Evolutionary conservation across 2,329 filamentous ascomycete genomes (phyloP).

Genomic region (Fusarium vanettenii): DNA sequence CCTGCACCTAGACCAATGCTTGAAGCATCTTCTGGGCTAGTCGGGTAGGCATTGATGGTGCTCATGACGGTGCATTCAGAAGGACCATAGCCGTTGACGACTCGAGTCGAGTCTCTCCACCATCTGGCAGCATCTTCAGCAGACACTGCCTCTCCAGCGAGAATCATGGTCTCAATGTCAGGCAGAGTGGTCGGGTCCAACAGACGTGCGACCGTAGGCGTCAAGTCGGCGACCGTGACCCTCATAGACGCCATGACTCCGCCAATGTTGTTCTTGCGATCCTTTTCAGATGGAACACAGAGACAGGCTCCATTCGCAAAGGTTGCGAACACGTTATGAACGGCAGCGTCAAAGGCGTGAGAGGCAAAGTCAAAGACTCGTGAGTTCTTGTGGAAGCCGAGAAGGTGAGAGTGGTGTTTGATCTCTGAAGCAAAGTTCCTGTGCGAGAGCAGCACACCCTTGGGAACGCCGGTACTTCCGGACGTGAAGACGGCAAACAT

Average conservation of each 20-base stretch:
- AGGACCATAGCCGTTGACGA: slow-evolving; percentile 18
- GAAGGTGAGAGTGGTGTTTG: background rate
- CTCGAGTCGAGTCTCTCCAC: background rate
- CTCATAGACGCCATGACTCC: background rate
- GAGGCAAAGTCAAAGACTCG: background rate
- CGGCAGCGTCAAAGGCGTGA: background rate
- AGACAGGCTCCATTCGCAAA: slow-evolving; percentile 52
- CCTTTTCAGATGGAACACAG: slow-evolving; percentile 18
- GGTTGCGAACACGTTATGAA: slow-evolving; percentile 42
- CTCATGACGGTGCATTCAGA: slow-evolving; percentile 11
- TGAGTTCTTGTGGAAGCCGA: background rate
- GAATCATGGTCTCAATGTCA: slow-evolving; percentile 9
- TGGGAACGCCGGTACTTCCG: slow-evolving; percentile 30
- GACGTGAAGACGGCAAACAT: slow-evolving; percentile 44
- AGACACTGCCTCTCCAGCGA: slow-evolving; percentile 14
- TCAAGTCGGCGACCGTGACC: slow-evolving; percentile 1
- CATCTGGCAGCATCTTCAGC: background rate
- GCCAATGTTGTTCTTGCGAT: slow-evolving; percentile 3
- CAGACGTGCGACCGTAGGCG: slow-evolving; percentile 12
- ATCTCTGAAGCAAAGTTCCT: background rate
- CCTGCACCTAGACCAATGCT: slow-evolving; percentile 12
- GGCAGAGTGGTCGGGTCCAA: slow-evolving; percentile 5
- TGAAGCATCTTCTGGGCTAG: background rate
- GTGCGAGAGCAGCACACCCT: background rate
- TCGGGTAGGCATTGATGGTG: background rate